These are phyloP conservation scores for Passalora sequoiae DNA, from an alignment of 2,329 filamentous ascomycete species.

Conservation along the genomic window DNA sequence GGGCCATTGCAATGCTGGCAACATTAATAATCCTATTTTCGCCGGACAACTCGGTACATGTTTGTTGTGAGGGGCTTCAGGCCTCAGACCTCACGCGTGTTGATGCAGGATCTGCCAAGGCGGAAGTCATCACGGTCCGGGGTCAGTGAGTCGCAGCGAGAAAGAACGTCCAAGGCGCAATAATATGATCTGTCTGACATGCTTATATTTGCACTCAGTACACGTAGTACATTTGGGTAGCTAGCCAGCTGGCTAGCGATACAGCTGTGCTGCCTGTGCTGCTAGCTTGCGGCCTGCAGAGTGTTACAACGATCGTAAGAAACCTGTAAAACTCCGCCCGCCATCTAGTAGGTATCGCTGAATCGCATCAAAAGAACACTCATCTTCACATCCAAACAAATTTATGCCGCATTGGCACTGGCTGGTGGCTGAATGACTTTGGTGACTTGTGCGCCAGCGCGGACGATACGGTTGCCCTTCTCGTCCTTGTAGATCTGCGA, in stretches of 20 bases:
- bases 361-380: constrained; percentile 18
- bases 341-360: constrained; percentile 16
- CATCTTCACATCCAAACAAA: constrained; percentile 4
- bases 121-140: too few relatives aligned
- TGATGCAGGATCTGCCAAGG: too few relatives aligned
- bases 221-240: not conserved
- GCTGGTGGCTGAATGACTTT: constrained; percentile 73
- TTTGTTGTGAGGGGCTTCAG: too few relatives aligned
- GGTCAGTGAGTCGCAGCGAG: too few relatives aligned
- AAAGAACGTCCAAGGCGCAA: too few relatives aligned
- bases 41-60: too few relatives aligned
- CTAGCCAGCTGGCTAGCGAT: not conserved
- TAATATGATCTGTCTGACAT: too few relatives aligned
- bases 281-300: not conserved
- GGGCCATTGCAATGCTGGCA: too few relatives aligned
- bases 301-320: constrained; percentile 5
- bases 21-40: too few relatives aligned
- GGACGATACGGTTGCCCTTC: constrained; percentile 73
- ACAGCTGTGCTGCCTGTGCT: not conserved
- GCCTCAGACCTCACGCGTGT: too few relatives aligned
- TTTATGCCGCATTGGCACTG: constrained; percentile 75
- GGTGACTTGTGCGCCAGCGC: constrained; percentile 80
- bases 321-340: constrained; percentile 4
- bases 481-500: constrained; percentile 74
- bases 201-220: too few relatives aligned